Evolutionary conservation across 768 basidiomycete genomes (phyloP).

Genomic region (Lyophyllum decastes): DNA sequence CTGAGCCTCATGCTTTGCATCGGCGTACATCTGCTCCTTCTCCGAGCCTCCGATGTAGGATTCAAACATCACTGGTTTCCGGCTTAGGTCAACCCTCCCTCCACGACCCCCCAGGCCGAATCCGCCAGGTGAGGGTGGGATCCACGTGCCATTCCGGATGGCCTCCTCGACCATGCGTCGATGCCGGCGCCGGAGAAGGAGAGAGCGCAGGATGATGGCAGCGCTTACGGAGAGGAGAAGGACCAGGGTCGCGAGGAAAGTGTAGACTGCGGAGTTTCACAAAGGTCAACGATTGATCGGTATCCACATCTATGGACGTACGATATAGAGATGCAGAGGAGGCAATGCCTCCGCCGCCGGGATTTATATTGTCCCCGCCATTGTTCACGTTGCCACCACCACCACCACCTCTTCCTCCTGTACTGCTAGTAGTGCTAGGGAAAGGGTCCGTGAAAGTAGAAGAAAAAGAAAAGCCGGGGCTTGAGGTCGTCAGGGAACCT

Average conservation of each 20-base stretch:
- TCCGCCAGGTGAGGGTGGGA: constrained; percentile 35
- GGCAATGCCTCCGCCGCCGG: constrained; percentile 5
- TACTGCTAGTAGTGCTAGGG: background rate
- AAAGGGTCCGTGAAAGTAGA: background rate
- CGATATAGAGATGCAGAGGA: constrained; percentile 14
- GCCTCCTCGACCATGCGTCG: constrained; percentile 61
- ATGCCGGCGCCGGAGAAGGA: constrained; percentile 63
- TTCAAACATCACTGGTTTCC: constrained; percentile 52
- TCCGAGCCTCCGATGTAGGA: constrained; percentile 34
- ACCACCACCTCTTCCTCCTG: too few species aligned
- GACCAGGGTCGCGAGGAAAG: constrained; percentile 65
- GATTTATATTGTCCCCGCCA: background rate
- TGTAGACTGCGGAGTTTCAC: constrained; percentile 35
- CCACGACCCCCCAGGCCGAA: constrained; percentile 14
- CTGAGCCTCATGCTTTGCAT: background rate
- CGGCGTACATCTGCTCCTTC: background rate
- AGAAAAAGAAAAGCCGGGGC: background rate
- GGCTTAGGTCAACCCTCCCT: constrained; percentile 38
- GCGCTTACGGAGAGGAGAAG: constrained; percentile 68
- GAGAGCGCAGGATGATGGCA: constrained; percentile 65
- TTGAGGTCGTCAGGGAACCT: background rate
- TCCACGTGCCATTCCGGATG: constrained; percentile 64
- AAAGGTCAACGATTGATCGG: background rate
- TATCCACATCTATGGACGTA: background rate
- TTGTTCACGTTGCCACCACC: background rate